Evolutionary conservation across 768 basidiomycete species (phyloP).

Genomic region (Collybiopsis luxurians): DNA sequence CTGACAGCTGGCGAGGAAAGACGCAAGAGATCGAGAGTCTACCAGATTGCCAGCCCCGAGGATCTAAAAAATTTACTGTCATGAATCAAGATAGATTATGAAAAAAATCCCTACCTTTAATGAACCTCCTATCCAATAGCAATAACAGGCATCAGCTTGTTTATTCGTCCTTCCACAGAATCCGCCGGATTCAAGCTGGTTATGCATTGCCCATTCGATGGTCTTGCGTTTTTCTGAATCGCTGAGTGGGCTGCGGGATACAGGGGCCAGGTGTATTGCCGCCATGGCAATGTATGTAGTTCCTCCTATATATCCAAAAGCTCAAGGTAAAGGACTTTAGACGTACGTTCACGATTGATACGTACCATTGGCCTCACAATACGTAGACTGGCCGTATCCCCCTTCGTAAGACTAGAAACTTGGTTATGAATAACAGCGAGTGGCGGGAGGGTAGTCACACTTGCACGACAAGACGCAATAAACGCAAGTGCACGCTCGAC

Average conservation of each 20-base stretch:
- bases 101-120: conserved; percentile 53
- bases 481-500: conserved; percentile 58
- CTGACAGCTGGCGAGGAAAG: conserved; percentile 75
- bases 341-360: not conserved
- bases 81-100: not conserved
- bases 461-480: conserved; percentile 70
- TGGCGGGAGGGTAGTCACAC: conserved; percentile 10
- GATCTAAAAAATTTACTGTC: conserved; percentile 48
- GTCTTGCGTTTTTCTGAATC: conserved; percentile 48
- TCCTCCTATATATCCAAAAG: conserved; percentile 54
- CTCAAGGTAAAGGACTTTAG: not conserved
- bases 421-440: conserved; percentile 8
- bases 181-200: conserved; percentile 70
- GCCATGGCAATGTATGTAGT: conserved; percentile 93
- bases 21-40: conserved; percentile 49
- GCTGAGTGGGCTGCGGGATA: conserved; percentile 26
- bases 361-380: conserved; percentile 82
- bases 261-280: conserved; percentile 54
- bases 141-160: conserved; percentile 89
- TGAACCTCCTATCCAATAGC: conserved; percentile 91
- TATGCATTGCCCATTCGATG: conserved; percentile 74
- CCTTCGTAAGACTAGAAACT: conserved; percentile 80
- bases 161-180: conserved; percentile 90
- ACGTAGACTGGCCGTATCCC: conserved; percentile 82
- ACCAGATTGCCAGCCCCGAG: conserved; percentile 60